Evolutionary conservation across 2,329 filamentous ascomycete species (phyloP), one percentile per base, ranked within the genome.

Genomic region (Hansfordia pulvinata): DNA sequence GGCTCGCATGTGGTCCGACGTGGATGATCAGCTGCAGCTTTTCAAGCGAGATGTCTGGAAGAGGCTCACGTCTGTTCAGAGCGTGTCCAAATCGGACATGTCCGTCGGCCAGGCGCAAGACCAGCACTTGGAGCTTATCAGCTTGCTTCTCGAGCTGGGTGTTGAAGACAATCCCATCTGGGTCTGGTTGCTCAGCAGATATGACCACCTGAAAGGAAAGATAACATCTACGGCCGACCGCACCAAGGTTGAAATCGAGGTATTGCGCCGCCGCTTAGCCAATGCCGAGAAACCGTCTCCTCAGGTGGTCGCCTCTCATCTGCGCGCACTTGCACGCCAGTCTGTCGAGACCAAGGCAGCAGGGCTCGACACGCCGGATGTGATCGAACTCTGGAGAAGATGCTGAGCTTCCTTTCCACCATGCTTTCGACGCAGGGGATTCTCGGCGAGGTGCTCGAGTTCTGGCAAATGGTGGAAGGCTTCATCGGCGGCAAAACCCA

Each of bases 151-250:
- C n/a, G 88, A 98, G 50, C 62, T 98, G 12, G 92, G 90, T 6
- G 85, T 93, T 3, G 80, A 93, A 8, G 85, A 96, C 32, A 98
- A 93, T 41, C 90, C 90, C 2, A 93, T 98, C 35, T 93, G 83
- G 82, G 69, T 92, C 8, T 98, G 90, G 86, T 70, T 98, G 15
- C 60, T 88, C 29, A 93, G 84, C 43, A 76, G 83, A 23, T 92
- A 86, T 45, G 83, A 93, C 36, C 76, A 86, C 43, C 63, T 98
- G 30, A 94, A 90, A 52, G 75, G 75, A 36, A 92, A 82, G 47
- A 88, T 96, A 28, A 70, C 73, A 21, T 62, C 69, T 1, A 79
- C 76, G 10, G 83, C 84, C 27, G 85, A 96, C 36, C 74, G 85
- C n/a, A 77, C 80, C 27, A 82, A 80, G 47, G 73, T 93, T 11